Conservation (phyloP, 768 basidiomycete species). For the Podaxis sp. region DNA sequence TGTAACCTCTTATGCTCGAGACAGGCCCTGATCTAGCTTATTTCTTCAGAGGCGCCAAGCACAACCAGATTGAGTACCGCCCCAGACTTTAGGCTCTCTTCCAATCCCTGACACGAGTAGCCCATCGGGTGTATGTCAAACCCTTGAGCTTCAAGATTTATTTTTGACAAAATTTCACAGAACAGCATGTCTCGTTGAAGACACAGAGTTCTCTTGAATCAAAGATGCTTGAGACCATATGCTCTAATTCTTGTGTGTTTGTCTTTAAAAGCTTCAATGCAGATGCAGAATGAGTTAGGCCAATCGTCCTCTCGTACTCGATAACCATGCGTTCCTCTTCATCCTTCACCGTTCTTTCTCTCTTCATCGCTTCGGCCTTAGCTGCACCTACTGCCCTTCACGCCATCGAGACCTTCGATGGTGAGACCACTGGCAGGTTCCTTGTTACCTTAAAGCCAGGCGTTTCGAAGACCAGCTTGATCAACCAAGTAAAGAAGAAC, state of each 20-base stretch:
- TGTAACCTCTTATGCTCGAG: background rate
- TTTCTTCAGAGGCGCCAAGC: background rate
- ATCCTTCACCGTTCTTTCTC: constrained; percentile 6
- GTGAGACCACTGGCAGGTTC: constrained; percentile 27
- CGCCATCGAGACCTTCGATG: constrained; percentile 25
- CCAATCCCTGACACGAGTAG: background rate
- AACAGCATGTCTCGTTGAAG: background rate
- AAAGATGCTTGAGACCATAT: constrained; percentile 3
- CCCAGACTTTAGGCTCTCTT: background rate
- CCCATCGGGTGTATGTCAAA: background rate
- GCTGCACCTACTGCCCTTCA: constrained; percentile 22
- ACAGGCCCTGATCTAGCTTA: background rate
- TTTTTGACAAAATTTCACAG: constrained; percentile 12
- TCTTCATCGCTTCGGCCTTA: constrained; percentile 17
- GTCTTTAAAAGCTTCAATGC: constrained; percentile 1
- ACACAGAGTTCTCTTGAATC: background rate
- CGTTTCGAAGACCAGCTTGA: constrained; percentile 20
- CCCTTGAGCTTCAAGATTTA: background rate
- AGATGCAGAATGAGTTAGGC: background rate
- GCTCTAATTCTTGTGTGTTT: background rate
- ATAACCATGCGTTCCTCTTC: constrained; percentile 3
- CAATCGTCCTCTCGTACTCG: background rate
- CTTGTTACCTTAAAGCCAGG: constrained; percentile 33
- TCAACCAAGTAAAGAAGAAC: constrained; percentile 15
- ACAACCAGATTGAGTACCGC: background rate